phyloP scores from a whole-genome alignment of 352 stramenopile species.

The Pythium coloratum region DNA sequence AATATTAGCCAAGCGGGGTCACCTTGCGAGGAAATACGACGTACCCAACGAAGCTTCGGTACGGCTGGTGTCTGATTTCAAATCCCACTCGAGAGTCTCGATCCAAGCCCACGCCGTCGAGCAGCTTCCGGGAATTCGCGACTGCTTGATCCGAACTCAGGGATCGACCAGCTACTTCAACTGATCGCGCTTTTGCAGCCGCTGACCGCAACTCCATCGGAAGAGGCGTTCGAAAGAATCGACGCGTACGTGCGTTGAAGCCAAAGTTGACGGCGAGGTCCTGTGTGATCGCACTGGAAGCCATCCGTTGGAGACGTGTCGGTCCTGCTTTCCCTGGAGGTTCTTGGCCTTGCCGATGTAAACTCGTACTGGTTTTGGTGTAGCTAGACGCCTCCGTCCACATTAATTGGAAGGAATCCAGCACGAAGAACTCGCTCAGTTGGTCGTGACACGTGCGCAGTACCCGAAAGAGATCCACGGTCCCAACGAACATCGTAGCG shows the following conservation, averaged over 20 bases:
- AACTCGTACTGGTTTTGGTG: not conserved
- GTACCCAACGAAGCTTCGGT: slow-evolving; percentile 29
- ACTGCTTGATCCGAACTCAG: not conserved
- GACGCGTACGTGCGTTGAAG: slow-evolving; percentile 18
- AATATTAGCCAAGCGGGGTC: too few species aligned
- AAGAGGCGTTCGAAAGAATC: slow-evolving; percentile 28
- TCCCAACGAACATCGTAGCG: slow-evolving; percentile 49
- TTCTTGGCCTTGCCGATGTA: not conserved
- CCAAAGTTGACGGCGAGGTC: slow-evolving; percentile 23
- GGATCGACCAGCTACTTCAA: not conserved
- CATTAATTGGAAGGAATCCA: slow-evolving; percentile 16
- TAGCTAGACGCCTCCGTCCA: slow-evolving; percentile 16
- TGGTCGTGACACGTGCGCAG: slow-evolving; percentile 6
- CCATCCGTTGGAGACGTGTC: slow-evolving; percentile 7
- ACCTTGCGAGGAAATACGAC: too few species aligned
- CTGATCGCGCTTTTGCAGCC: not conserved
- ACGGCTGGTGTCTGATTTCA: slow-evolving; percentile 25
- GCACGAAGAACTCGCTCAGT: slow-evolving; percentile 8
- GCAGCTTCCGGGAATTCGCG: slow-evolving; percentile 11
- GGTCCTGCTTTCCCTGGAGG: not conserved
- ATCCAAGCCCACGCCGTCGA: slow-evolving; percentile 21
- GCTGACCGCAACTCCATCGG: slow-evolving; percentile 9
- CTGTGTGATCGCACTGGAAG: slow-evolving; percentile 14
- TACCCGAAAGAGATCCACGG: slow-evolving; percentile 15
- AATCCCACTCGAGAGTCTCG: slow-evolving; percentile 23